Evolutionary conservation across 441 rosid species (phyloP), one percentile per base, ranked within the genome.

Genomic region (Cnidoscolus chayamansa): DNA sequence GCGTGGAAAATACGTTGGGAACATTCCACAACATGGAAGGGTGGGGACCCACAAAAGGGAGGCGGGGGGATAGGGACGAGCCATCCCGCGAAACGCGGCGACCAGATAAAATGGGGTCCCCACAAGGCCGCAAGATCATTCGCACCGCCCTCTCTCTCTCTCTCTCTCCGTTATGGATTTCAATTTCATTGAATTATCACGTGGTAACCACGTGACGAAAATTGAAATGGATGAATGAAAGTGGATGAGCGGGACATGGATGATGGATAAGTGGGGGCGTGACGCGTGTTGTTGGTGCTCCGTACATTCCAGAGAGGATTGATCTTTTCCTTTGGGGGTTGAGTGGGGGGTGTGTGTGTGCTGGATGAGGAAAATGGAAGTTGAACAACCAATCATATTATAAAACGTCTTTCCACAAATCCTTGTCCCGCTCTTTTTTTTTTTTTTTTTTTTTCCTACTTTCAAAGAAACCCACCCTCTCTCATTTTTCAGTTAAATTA

Each of bases 41-140:
- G 4, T 11, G 1, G 8, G 50, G 51, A 6, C 30, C 50, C 66
- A 40, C 30, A 50, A 8, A 40, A 25, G 25, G 25, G 25, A 25
- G 25, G 25, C 25, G 25, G 25, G 25, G 25, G 62, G 62, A 68
- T 68, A 54, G 31, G 49, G 20, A 45, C 1, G 4, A 51, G 37
- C 59, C 59, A 51, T 35, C 48, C 47, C 70, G 48, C 15, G 30
- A 3, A 67, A 51, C 53, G 70, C 72, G 63, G 63, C 72, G 35
- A 37, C 59, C 47, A 6, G 70, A 66, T 31, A 66, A 66, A 32
- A 62, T 0, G 0, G 10, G 20, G 47, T 4, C 32, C 32, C 71
- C 66, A 63, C 66, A 13, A 13, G 19, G 7, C 19, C 10, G 5
- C 15, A 3, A 3, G 37, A 2, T 19, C 20, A 25, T 25, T 25